A percentile compares a stretch with the other conserved stretches of the same genome.
Evolutionary conservation across 2,329 filamentous ascomycete species (phyloP).

Genomic region (Cryphonectria radicalis): DNA sequence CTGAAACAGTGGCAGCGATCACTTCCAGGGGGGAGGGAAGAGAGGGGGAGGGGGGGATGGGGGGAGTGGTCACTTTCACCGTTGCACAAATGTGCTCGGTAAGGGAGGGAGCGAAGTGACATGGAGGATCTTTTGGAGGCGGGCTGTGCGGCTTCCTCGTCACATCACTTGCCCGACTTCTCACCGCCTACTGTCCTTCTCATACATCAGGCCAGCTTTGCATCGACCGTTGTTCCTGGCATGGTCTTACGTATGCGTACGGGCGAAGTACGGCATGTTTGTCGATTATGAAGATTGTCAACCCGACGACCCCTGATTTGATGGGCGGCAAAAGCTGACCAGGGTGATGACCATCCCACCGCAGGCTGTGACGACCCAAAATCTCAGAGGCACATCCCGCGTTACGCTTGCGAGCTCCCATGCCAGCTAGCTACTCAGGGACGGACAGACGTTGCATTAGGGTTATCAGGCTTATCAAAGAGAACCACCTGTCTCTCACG

Average conservation of each 20-base stretch:
- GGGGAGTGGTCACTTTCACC: neutral
- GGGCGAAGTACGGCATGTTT: neutral
- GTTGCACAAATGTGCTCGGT: neutral
- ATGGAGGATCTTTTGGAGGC: neutral
- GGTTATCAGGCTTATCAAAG: slow-evolving; percentile 18
- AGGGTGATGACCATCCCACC: slow-evolving; percentile 19
- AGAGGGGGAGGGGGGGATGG: no score
- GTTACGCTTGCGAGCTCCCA: neutral
- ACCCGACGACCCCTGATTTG: slow-evolving; percentile 9
- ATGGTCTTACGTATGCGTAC: neutral
- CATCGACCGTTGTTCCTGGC: neutral
- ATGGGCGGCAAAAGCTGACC: slow-evolving; percentile 29
- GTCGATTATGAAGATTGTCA: slow-evolving; percentile 11
- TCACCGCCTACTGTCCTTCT: slow-evolving; percentile 5
- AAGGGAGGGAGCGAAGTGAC: neutral
- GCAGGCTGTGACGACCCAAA: neutral
- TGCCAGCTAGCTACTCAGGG: slow-evolving; percentile 6
- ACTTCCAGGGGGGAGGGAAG: no score
- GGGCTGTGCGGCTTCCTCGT: slow-evolving; percentile 2
- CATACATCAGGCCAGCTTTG: neutral
- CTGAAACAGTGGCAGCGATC: slow-evolving; percentile 7
- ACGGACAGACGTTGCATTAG: slow-evolving; percentile 18
- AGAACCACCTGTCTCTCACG: slow-evolving; percentile 3
- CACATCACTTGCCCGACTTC: neutral
- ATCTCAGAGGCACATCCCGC: neutral